Conservation (phyloP, 371 early-diverging fungal genomes). For the Apophysomyces elegans region DNA sequence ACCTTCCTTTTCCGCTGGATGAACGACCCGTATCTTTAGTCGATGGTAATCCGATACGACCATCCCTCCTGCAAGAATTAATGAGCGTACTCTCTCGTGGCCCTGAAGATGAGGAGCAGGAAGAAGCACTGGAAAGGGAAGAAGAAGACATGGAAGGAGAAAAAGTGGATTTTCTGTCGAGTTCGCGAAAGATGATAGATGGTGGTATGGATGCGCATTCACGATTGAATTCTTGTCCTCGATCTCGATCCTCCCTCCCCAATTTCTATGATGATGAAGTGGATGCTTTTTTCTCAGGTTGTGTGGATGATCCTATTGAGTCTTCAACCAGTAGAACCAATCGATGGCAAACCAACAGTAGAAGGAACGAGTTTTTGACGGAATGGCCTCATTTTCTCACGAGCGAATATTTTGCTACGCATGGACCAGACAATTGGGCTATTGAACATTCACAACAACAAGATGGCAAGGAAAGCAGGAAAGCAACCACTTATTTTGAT, state of each 20-base stretch:
- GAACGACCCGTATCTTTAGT: neutral
- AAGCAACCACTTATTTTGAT: conserved; percentile 35
- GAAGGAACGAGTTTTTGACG: conserved; percentile 24
- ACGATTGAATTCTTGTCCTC: neutral
- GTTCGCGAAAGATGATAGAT: too few relatives aligned
- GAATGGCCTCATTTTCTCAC: conserved; percentile 40
- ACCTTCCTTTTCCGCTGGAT: neutral
- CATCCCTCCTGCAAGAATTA: conserved; percentile 7
- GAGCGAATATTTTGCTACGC: conserved; percentile 33
- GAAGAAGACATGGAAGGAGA: conserved; percentile 2
- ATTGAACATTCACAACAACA: neutral
- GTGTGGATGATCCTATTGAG: conserved; percentile 23
- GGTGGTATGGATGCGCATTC: neutral
- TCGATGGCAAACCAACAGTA: conserved; percentile 12
- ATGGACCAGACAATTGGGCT: conserved; percentile 19
- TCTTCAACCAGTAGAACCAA: neutral
- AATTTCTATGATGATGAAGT: conserved; percentile 32
- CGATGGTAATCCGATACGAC: conserved; percentile 1
- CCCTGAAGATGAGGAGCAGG: conserved; percentile 3
- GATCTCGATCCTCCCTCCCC: neutral
- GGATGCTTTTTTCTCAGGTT: conserved; percentile 33
- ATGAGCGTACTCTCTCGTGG: neutral
- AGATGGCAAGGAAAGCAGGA: conserved; percentile 12
- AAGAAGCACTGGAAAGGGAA: neutral
- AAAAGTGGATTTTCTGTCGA: too few relatives aligned